Evolutionary conservation across 352 stramenopile genomes (phyloP).

Genomic region (Nothophytophthora sp.): DNA sequence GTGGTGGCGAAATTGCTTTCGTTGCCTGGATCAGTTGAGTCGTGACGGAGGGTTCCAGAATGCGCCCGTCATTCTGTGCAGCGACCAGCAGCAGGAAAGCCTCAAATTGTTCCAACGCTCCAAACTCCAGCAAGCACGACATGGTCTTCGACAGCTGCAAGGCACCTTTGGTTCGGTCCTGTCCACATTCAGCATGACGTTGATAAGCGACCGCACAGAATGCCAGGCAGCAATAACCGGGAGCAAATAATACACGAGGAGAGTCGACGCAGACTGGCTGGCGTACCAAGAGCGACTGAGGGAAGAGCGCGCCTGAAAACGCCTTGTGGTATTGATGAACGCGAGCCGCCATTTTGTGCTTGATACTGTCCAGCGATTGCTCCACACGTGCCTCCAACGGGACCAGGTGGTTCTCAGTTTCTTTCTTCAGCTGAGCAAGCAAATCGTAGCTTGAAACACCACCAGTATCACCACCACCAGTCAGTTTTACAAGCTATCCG

Average conservation of each 20-base stretch:
- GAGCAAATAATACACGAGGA: no score
- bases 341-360: constrained; percentile 47
- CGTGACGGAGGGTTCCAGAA: constrained; percentile 9
- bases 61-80: constrained; percentile 19
- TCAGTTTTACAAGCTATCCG: no score
- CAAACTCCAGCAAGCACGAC: constrained; percentile 30
- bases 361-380: constrained; percentile 29
- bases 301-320: constrained; percentile 37
- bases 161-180: constrained; percentile 23
- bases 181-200: neutral
- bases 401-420: constrained; percentile 33
- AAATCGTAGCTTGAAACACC: constrained; percentile 29
- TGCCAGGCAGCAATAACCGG: no score
- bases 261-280: no score
- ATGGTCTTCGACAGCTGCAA: constrained; percentile 6
- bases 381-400: constrained; percentile 19
- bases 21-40: constrained; percentile 14
- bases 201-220: neutral
- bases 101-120: constrained; percentile 30
- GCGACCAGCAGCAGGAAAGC: constrained; percentile 14
- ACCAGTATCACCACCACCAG: constrained; percentile 4
- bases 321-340: constrained; percentile 34
- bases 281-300: constrained; percentile 45
- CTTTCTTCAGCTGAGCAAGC: constrained; percentile 43
- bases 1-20: constrained; percentile 1